Conservation (phyloP, 441 rosid species). For the Omphalea diandra region DNA sequence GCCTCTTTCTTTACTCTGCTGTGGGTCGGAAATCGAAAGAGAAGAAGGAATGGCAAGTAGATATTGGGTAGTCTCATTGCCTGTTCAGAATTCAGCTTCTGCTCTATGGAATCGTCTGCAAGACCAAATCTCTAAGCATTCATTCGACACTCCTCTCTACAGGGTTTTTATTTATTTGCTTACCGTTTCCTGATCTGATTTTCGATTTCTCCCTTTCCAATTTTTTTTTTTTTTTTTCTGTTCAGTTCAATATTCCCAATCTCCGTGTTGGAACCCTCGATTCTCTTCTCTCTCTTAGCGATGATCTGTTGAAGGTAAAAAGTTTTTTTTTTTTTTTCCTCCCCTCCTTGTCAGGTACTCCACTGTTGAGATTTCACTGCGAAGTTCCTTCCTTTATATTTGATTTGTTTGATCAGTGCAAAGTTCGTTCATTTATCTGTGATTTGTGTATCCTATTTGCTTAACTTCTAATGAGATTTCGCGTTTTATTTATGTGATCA, state of each 20-base stretch:
- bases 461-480: not conserved
- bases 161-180: slow-evolving; percentile 44
- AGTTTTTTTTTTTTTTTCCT: slow-evolving; percentile 7
- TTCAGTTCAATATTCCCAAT: slow-evolving; percentile 89
- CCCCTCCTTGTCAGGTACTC: no score
- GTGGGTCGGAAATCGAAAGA: not conserved
- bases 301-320: slow-evolving; percentile 92
- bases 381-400: no score
- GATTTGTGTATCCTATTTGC: not conserved
- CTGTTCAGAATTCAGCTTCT: slow-evolving; percentile 74
- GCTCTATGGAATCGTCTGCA: slow-evolving; percentile 75
- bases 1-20: no score
- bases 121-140: slow-evolving; percentile 90
- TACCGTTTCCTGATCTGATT: slow-evolving; percentile 6
- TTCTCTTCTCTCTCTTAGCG: slow-evolving; percentile 92
- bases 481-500: not conserved
- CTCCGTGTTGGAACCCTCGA: slow-evolving; percentile 98
- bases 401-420: not conserved
- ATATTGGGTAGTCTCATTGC: slow-evolving; percentile 92
- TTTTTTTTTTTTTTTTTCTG: slow-evolving; percentile 9
- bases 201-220: not conserved
- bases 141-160: slow-evolving; percentile 96
- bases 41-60: slow-evolving; percentile 62
- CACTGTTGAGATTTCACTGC: no score
- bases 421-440: not conserved